Evolutionary conservation across 2,329 filamentous ascomycete genomes (phyloP).

Genomic region (Tolypocladium cylindrosporum): DNA sequence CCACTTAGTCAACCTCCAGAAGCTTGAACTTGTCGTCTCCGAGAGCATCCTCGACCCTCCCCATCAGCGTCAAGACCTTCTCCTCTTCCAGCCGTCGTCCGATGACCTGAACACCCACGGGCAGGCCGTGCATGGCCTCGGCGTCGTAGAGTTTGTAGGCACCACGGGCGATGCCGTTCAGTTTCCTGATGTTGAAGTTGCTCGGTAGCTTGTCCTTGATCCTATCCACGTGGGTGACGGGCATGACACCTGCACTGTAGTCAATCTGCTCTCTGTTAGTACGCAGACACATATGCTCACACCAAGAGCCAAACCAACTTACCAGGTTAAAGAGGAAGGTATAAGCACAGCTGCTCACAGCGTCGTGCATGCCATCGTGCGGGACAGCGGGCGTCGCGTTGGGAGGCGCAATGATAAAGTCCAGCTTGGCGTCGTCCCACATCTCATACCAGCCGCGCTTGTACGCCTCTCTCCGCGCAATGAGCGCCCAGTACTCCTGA

Average conservation of each 20-base stretch:
- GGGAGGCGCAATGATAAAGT: slow-evolving; percentile 73
- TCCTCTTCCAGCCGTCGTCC: slow-evolving; percentile 76
- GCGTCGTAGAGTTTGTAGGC: slow-evolving; percentile 84
- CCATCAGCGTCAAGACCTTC: slow-evolving; percentile 76
- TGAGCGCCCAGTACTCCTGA: slow-evolving; percentile 74
- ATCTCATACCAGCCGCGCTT: slow-evolving; percentile 72
- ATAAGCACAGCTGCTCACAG: slow-evolving; percentile 80
- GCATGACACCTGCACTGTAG: slow-evolving; percentile 73
- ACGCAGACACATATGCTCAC: neutral
- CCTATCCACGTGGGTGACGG: slow-evolving; percentile 75
- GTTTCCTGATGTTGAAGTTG: slow-evolving; percentile 47
- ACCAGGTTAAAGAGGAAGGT: slow-evolving; percentile 89
- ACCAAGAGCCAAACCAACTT: slow-evolving; percentile 18
- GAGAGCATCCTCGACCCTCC: slow-evolving; percentile 64
- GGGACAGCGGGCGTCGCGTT: slow-evolving; percentile 87
- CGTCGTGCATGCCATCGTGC: slow-evolving; percentile 77
- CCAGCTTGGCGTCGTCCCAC: slow-evolving; percentile 65
- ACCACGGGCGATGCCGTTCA: slow-evolving; percentile 72
- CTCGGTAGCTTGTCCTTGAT: slow-evolving; percentile 54
- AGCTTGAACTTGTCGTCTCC: slow-evolving; percentile 44
- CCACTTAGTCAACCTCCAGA: slow-evolving; percentile 34
- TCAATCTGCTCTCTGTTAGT: slow-evolving; percentile 50
- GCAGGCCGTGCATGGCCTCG: slow-evolving; percentile 73
- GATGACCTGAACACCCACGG: slow-evolving; percentile 77
- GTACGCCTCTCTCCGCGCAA: slow-evolving; percentile 66